Evolutionary conservation across 1,284 basidiomycete species (phyloP), one percentile per base, ranked within the genome.

Genomic region (Ganoderma sinense): DNA sequence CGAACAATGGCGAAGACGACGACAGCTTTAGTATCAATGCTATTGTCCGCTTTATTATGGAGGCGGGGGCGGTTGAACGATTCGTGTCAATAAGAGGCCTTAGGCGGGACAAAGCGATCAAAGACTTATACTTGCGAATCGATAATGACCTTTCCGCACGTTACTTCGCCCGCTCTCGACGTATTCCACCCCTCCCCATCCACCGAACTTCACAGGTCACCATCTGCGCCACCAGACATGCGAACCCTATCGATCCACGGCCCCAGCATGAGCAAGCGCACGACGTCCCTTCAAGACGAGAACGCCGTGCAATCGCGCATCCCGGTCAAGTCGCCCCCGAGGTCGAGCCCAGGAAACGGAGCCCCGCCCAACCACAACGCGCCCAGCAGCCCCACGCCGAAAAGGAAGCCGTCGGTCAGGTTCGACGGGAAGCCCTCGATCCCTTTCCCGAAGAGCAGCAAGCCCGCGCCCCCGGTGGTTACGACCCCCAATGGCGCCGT

Each of bases 401-500:
- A 43, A 45, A 71, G 62, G 55, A 43, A 58, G 33, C 26, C 45
- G 48, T 20, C 65, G 55, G 23, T 48, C 56, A 48, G 18, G 59
- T 48, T 59, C 39, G 40, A 51, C 51, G 67, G 33, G 33, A 68
- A 59, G 69, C 53, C 58, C 39, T 62, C 69, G 48, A 62, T 69
- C 20, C 66, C 67, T 43, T 72, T 70, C 67, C 71, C 71, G 41
- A 70, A 69, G 62, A 69, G 53, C 65, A 59, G 31, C 33, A 59
- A 36, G 56, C 71, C 62, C 8, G 69, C 71, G 45, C 69, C 69
- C 13, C 69, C 71, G n/a, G 71, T 72, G 65, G 67, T 73, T 43
- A 73, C 71, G 62, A 62, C 67, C 40, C 51, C 68, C 55, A 62
- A 65, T 45, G 64, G 67, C 59, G 62, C 56, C 8, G 67, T 69